These are phyloP conservation scores for Paramecium sexaurelia DNA, from an alignment of 73 alveolate genomes.

Conservation along the genomic window DNA sequence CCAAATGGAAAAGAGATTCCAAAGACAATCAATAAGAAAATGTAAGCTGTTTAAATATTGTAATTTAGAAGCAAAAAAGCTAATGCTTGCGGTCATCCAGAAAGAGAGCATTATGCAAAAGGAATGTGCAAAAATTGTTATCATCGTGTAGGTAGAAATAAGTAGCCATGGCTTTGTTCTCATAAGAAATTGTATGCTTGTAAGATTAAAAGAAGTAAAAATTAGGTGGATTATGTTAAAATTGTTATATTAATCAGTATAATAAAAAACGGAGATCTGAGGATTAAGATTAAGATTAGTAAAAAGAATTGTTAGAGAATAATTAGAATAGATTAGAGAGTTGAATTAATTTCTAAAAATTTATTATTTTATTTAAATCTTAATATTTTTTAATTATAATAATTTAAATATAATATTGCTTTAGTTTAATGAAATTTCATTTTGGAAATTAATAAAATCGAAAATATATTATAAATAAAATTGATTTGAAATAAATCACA, in stretches of 20 bases:
- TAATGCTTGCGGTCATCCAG: conserved; percentile 73
- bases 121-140: conserved; percentile 92
- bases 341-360: no score
- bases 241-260: conserved; percentile 60
- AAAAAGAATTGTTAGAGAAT: no score
- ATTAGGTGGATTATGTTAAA: conserved; percentile 53
- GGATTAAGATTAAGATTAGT: no score
- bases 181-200: conserved; percentile 73
- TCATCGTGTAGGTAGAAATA: conserved; percentile 83
- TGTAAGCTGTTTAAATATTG: no score
- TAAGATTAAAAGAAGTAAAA: not conserved
- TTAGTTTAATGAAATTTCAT: not conserved
- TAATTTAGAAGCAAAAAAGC: conserved; percentile 22
- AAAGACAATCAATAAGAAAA: no score
- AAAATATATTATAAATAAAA: not conserved
- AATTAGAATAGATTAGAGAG: no score
- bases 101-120: conserved; percentile 91
- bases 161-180: conserved; percentile 78
- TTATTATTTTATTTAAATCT: no score
- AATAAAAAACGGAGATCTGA: not conserved
- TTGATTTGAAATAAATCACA: not conserved
- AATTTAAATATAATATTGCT: not conserved
- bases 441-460: not conserved
- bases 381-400: not conserved
- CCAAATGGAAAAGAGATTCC: no score